phyloP scores from a whole-genome alignment of 495 filamentous ascomycete species.

The Hypoxylon trugodes region DNA sequence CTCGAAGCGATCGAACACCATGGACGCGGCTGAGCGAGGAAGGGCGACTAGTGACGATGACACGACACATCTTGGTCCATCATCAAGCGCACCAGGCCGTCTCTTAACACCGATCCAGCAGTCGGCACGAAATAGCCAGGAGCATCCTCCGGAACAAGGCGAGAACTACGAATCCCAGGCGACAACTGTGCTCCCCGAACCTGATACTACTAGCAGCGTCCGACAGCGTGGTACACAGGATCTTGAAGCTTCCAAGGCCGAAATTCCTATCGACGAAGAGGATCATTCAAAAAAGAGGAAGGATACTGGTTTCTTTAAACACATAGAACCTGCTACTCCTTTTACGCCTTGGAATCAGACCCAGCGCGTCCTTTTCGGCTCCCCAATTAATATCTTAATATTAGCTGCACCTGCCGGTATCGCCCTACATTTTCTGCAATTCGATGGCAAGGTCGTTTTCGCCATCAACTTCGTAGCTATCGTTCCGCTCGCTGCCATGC shows the following conservation, averaged over 20 bases:
- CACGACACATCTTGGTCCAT: slow-evolving; percentile 24
- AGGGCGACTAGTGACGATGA: neutral
- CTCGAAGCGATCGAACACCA: slow-evolving; percentile 36
- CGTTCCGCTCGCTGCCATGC: slow-evolving; percentile 84
- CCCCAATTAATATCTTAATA: slow-evolving; percentile 86
- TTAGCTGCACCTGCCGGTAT: slow-evolving; percentile 82
- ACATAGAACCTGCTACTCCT: slow-evolving; percentile 53
- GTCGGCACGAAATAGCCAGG: slow-evolving; percentile 27
- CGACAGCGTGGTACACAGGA: slow-evolving; percentile 26
- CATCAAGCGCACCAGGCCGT: slow-evolving; percentile 35
- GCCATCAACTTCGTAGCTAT: slow-evolving; percentile 91
- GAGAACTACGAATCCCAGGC: slow-evolving; percentile 38
- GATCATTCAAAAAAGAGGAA: slow-evolving; percentile 49
- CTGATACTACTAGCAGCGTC: slow-evolving; percentile 3
- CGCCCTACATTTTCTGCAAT: slow-evolving; percentile 68
- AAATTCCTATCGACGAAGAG: slow-evolving; percentile 26
- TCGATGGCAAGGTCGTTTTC: slow-evolving; percentile 71
- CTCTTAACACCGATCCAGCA: slow-evolving; percentile 33
- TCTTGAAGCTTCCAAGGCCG: neutral
- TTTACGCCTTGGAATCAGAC: slow-evolving; percentile 78
- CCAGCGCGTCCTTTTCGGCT: slow-evolving; percentile 74
- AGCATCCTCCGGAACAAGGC: slow-evolving; percentile 21
- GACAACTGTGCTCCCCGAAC: slow-evolving; percentile 32
- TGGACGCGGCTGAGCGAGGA: slow-evolving; percentile 39
- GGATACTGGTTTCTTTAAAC: slow-evolving; percentile 50